Percentiles rank a stretch among this genome's conserved stretches.
These are phyloP conservation scores for Neoboletus brunneissimus DNA, from an alignment of 768 basidiomycete genomes.

Conservation along the genomic window DNA sequence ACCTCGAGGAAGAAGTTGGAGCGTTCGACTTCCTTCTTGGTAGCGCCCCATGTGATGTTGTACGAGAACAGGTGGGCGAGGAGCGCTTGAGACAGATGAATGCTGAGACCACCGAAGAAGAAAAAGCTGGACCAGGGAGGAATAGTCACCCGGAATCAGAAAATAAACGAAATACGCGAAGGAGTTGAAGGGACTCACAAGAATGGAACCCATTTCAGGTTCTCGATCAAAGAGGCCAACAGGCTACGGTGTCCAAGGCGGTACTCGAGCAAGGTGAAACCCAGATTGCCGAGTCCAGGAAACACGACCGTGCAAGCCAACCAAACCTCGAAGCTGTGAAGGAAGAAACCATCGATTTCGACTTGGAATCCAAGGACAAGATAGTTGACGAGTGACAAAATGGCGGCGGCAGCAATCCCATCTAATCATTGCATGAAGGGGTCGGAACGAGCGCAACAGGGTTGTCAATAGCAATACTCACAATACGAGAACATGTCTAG, in stretches of 20 bases:
- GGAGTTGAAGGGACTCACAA: slow-evolving; percentile 25
- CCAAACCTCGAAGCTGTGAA: slow-evolving; percentile 80
- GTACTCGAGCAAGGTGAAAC: slow-evolving; percentile 75
- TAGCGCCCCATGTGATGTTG: slow-evolving; percentile 58
- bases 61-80: slow-evolving; percentile 58
- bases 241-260: slow-evolving; percentile 50
- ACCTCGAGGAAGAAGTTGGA: slow-evolving; percentile 94
- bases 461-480: slow-evolving; percentile 21
- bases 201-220: slow-evolving; percentile 35
- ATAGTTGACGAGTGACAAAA: slow-evolving; percentile 72
- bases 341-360: slow-evolving; percentile 69
- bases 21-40: slow-evolving; percentile 79
- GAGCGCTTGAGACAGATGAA: slow-evolving; percentile 51
- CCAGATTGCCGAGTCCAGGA: slow-evolving; percentile 68
- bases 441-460: background rate
- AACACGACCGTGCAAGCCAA: slow-evolving; percentile 75
- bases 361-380: slow-evolving; percentile 70
- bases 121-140: slow-evolving; percentile 34
- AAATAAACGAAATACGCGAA: background rate
- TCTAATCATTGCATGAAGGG: slow-evolving; percentile 12
- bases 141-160: no score
- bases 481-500: slow-evolving; percentile 53
- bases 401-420: slow-evolving; percentile 65
- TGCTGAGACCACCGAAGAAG: slow-evolving; percentile 55
- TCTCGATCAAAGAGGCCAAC: slow-evolving; percentile 23